These are phyloP conservation scores for Larix kaempferi DNA, from an alignment of 75 land plant species.

Conservation along the genomic window DNA sequence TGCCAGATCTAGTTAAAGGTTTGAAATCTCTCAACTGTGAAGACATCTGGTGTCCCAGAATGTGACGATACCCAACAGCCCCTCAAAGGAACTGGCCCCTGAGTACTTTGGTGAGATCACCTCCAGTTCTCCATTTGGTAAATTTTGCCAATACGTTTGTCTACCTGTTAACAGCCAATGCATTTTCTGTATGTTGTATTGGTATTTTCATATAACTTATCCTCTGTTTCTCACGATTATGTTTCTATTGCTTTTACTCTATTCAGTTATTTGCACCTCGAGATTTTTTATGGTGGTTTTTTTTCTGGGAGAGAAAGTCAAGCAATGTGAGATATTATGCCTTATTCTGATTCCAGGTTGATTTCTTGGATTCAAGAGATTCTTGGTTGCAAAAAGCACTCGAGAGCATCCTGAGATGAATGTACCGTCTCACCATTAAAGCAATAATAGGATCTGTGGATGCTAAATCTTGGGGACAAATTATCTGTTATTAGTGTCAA, in stretches of 20 bases:
- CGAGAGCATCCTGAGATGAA: background rate
- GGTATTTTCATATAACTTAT: background rate
- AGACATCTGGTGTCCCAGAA: background rate
- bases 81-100: background rate
- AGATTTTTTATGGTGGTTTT: background rate
- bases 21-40: background rate
- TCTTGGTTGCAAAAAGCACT: background rate
- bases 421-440: background rate
- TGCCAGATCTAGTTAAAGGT: background rate
- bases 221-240: background rate
- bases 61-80: background rate
- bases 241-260: conserved; percentile 3
- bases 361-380: background rate
- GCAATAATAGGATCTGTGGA: background rate
- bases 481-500: background rate
- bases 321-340: background rate
- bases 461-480: background rate
- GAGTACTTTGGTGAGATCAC: conserved; percentile 7
- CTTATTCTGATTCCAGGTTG: background rate
- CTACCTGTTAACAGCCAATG: background rate
- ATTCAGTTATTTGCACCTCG: background rate
- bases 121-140: background rate
- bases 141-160: conserved; percentile 1
- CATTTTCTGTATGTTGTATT: conserved; percentile 1
- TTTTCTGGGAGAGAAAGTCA: background rate